Evolutionary conservation across 805 yeast genomes (phyloP).

Genomic region (Cyberlindnera petersonii): DNA sequence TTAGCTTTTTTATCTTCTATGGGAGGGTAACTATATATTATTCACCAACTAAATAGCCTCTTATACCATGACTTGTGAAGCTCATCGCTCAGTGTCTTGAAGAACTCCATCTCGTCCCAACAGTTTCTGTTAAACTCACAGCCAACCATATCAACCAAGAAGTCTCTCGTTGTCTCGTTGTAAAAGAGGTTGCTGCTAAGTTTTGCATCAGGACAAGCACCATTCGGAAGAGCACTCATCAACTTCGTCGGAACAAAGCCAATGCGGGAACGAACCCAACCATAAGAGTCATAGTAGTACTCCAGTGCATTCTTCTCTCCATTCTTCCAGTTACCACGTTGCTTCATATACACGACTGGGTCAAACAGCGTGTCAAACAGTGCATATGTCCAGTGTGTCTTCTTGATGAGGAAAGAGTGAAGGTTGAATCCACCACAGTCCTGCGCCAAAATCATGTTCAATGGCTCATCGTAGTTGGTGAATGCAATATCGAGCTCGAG

Average conservation of each 20-base stretch:
- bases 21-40: neutral
- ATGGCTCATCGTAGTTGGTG: constrained; percentile 29
- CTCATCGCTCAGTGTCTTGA: constrained; percentile 29
- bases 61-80: constrained; percentile 33
- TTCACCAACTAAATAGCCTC: constrained; percentile 18
- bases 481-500: constrained; percentile 31
- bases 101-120: constrained; percentile 39
- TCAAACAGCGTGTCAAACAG: constrained; percentile 39
- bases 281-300: constrained; percentile 33
- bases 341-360: constrained; percentile 36
- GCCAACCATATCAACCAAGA: constrained; percentile 37
- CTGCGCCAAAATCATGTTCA: constrained; percentile 36
- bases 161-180: constrained; percentile 35
- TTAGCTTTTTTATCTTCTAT: no score
- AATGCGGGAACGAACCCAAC: constrained; percentile 39
- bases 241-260: constrained; percentile 38
- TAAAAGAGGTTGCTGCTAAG: constrained; percentile 34
- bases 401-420: constrained; percentile 37
- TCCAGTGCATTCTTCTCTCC: constrained; percentile 39
- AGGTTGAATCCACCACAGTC: constrained; percentile 42
- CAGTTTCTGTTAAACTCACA: constrained; percentile 37
- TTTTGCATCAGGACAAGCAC: constrained; percentile 33
- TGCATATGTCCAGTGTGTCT: constrained; percentile 36
- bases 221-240: constrained; percentile 35
- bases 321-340: constrained; percentile 37